Evolutionary conservation across 805 yeast species (phyloP).

Genomic region (Metschnikowia cubensis): DNA sequence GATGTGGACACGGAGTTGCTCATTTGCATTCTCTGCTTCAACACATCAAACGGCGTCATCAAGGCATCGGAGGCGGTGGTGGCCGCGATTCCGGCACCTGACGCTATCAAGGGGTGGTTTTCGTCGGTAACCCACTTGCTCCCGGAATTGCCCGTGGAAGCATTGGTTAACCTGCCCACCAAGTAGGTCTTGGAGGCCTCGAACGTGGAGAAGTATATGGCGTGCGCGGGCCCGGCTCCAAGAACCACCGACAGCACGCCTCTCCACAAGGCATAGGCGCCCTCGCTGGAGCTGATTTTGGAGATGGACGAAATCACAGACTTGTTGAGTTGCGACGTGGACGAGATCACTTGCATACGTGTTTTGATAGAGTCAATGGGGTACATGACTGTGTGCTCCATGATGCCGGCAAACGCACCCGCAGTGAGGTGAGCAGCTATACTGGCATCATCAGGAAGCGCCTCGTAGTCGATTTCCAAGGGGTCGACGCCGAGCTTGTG

Average conservation of each 20-base stretch:
- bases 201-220: slow-evolving; percentile 91
- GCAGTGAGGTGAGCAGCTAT: slow-evolving; percentile 78
- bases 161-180: slow-evolving; percentile 37
- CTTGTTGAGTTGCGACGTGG: slow-evolving; percentile 21
- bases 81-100: slow-evolving; percentile 86
- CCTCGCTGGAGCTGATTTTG: slow-evolving; percentile 80
- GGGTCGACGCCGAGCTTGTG: slow-evolving; percentile 28
- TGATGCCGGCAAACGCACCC: slow-evolving; percentile 98
- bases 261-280: slow-evolving; percentile 84
- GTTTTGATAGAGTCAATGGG: slow-evolving; percentile 97
- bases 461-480: slow-evolving; percentile 81
- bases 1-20: slow-evolving; percentile 20
- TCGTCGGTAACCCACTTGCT: slow-evolving; percentile 52
- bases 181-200: slow-evolving; percentile 69
- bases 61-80: slow-evolving; percentile 91
- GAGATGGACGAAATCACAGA: slow-evolving; percentile 66
- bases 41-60: slow-evolving; percentile 95
- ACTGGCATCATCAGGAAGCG: slow-evolving; percentile 84
- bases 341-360: slow-evolving; percentile 71
- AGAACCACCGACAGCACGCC: slow-evolving; percentile 88
- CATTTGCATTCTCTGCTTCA: slow-evolving; percentile 90
- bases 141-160: slow-evolving; percentile 25
- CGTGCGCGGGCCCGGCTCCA: slow-evolving; percentile 99
- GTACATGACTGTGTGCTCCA: slow-evolving; percentile 97
- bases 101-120: slow-evolving; percentile 78